Base-by-base conservation (phyloP, 768 basidiomycete species). In the Lactarius hengduanensis region DNA sequence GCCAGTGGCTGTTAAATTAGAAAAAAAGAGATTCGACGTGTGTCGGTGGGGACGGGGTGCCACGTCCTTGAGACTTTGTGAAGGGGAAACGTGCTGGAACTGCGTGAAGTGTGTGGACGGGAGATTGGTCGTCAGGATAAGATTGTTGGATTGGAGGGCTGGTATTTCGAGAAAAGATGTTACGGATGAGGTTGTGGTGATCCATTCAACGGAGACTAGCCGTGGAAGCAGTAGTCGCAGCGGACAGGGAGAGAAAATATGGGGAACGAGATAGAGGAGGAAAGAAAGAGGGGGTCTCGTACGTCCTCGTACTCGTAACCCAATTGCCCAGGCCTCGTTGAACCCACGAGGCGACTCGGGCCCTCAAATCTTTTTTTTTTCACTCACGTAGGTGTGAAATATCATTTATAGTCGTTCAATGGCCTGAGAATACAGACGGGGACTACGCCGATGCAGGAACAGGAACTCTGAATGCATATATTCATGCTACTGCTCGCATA, bases 21-120 rank as follows among this genome's bases (percentile, higher is more conserved):
- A 83, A 71, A 90, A n/a, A 89, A 26, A 92, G 81, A 59, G 86
- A 82, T 69, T 91, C 89, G 71, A 92, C 83, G 68, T 87, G 82
- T 70, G 78, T 84, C 38, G 84, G 80, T 67, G 87, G 80, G 43
- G 83, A 79, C 54, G 79, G 47, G 75, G 78, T 32, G 81, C 72
- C 38, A 78, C 68, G 62, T 82, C 80, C 71, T 78, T 74, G 60
- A 74, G 62, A 38, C 74, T 73, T 64, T 74, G 74, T 6, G 74
- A 62, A 26, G 75, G 72, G 15, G 77, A 74, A 61, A 71, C 75
- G 69, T 77, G 73, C 70, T 76, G 76, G 68, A 78, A 60, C 67
- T 71, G 67, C 68, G 43, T 32, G 38, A 56, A 66, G 28, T 66
- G 64, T 55, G 70, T n/a, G 36, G 63, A 64, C 57, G 45, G n/a